These are phyloP conservation scores for Aspergillus pseudoglaucus DNA, from an alignment of 2,329 filamentous ascomycete genomes.

Conservation along the genomic window DNA sequence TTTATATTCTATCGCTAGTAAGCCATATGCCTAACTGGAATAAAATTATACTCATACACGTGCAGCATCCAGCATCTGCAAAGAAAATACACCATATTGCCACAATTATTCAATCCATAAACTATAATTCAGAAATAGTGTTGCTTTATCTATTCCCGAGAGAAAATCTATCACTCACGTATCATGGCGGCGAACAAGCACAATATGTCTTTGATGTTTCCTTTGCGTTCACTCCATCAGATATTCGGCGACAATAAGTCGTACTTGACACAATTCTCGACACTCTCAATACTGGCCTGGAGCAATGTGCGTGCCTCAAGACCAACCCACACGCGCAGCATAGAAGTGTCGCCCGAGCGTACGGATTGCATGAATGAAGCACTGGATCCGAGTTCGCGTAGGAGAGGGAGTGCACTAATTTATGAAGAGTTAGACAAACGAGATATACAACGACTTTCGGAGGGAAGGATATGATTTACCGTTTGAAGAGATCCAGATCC, in stretches of 20 bases:
- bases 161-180: too few species aligned
- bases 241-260: slow-evolving; percentile 76
- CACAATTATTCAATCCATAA: too few species aligned
- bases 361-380: slow-evolving; percentile 53
- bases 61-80: too few species aligned
- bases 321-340: slow-evolving; percentile 87
- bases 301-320: slow-evolving; percentile 83
- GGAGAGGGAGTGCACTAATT: slow-evolving; percentile 73
- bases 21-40: too few species aligned
- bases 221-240: slow-evolving; percentile 1
- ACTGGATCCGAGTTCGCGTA: slow-evolving; percentile 72
- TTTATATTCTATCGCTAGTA: too few species aligned
- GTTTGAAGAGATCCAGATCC: slow-evolving; percentile 75
- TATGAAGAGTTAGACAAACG: background rate
- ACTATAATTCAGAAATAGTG: too few species aligned
- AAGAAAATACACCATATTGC: too few species aligned
- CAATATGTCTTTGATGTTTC: too few species aligned
- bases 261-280: slow-evolving; percentile 84
- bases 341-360: slow-evolving; percentile 68
- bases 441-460: too few species aligned
- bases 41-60: too few species aligned
- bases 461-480: slow-evolving; percentile 34
- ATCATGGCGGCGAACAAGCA: too few species aligned
- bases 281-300: slow-evolving; percentile 83
- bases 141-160: too few species aligned